Evolutionary conservation across 148 eudicot genomes (phyloP).

Genomic region (Dysphania ambrosioides): DNA sequence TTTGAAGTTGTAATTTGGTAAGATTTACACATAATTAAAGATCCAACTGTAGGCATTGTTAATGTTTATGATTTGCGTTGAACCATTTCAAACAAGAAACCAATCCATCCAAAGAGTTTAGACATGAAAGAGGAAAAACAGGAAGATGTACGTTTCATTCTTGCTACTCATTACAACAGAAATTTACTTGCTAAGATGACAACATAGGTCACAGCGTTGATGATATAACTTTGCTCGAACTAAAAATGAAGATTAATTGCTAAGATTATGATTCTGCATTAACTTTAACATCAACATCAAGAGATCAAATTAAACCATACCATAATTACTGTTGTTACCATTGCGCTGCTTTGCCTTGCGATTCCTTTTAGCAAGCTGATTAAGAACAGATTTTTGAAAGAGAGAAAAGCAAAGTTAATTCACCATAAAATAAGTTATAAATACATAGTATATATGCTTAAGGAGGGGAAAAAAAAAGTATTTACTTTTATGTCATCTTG

Average conservation of each 20-base stretch:
- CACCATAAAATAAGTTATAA: background rate
- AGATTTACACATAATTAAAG: too few species aligned
- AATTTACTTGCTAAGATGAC: background rate
- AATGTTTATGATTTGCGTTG: too few species aligned
- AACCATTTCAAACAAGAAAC: background rate
- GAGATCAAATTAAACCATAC: background rate
- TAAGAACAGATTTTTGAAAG: background rate
- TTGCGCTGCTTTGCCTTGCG: background rate
- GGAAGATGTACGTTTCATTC: background rate
- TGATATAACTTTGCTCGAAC: too few species aligned
- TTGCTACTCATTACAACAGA: background rate
- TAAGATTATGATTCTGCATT: background rate
- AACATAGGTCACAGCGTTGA: too few species aligned
- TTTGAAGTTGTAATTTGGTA: too few species aligned
- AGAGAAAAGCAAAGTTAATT: background rate
- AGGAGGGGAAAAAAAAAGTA: background rate
- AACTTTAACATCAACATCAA: background rate
- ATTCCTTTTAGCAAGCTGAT: background rate
- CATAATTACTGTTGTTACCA: background rate
- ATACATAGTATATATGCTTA: background rate
- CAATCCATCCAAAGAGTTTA: background rate
- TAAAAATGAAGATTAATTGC: too few species aligned
- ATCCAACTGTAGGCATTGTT: too few species aligned
- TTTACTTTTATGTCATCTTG: background rate
- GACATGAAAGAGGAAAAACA: background rate